Evolutionary conservation across 768 basidiomycete genomes (phyloP).

Genomic region (Boletus pseudo-olivaceus): DNA sequence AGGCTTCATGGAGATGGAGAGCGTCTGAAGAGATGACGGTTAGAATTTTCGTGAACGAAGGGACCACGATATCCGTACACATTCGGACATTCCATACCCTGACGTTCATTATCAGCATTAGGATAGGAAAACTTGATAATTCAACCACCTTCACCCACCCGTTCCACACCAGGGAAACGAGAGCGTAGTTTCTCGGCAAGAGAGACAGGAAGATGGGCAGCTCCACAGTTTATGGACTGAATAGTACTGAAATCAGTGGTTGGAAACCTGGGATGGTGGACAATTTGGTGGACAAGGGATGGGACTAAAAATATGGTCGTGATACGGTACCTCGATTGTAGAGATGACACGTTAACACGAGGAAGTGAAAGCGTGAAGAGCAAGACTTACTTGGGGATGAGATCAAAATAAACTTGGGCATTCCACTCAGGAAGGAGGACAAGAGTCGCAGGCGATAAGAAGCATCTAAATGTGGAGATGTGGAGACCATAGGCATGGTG

Average conservation of each 20-base stretch:
- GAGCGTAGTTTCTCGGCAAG: slow-evolving; percentile 42
- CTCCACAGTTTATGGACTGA: slow-evolving; percentile 45
- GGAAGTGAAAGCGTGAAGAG: background rate
- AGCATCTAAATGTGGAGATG: slow-evolving; percentile 44
- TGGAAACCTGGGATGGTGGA: slow-evolving; percentile 46
- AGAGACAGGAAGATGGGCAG: slow-evolving; percentile 62
- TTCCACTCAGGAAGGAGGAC: slow-evolving; percentile 64
- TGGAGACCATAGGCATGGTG: slow-evolving; percentile 69
- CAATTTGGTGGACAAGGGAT: slow-evolving; percentile 61
- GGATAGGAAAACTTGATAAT: background rate
- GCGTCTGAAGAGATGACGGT: slow-evolving; percentile 42
- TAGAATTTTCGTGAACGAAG: background rate
- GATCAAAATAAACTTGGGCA: slow-evolving; percentile 44
- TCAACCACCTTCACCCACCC: slow-evolving; percentile 45
- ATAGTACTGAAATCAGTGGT: slow-evolving; percentile 55
- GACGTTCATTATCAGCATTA: slow-evolving; percentile 2
- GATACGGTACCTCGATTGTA: slow-evolving; percentile 47
- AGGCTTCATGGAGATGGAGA: slow-evolving; percentile 46
- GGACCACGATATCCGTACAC: slow-evolving; percentile 38
- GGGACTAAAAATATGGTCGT: slow-evolving; percentile 53
- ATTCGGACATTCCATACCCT: slow-evolving; percentile 76
- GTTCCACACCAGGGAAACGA: slow-evolving; percentile 34
- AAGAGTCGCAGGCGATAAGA: slow-evolving; percentile 43
- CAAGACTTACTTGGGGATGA: slow-evolving; percentile 53
- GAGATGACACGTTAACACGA: background rate